phyloP scores from a whole-genome alignment of 2,329 filamentous ascomycete genomes.

The Orbilia blumenaviensis region DNA sequence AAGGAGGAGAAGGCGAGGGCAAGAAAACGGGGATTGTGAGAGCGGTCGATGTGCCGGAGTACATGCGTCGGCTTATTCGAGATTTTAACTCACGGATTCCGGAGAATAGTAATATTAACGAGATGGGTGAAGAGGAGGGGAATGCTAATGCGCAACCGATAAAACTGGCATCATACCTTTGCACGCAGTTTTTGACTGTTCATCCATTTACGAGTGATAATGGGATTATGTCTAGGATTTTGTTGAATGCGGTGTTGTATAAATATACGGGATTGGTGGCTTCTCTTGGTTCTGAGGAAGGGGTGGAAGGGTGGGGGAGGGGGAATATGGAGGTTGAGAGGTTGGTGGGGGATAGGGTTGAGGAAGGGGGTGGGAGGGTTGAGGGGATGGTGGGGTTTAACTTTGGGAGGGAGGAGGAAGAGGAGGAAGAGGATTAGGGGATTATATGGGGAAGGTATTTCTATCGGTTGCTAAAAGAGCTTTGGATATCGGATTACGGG shows the following conservation, averaged over 20 bases:
- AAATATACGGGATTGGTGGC: conserved; percentile 29
- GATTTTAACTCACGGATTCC: conserved; percentile 40
- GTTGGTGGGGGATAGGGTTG: not conserved
- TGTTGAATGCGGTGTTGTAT: conserved; percentile 27
- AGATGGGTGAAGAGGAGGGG: too few species aligned
- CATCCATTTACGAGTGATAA: conserved; percentile 32
- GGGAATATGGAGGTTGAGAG: conserved; percentile 48
- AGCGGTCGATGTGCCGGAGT: not conserved
- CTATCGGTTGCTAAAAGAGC: too few species aligned
- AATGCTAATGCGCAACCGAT: not conserved
- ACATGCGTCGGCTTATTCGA: not conserved
- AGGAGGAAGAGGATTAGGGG: too few species aligned
- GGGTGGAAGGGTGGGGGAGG: not conserved
- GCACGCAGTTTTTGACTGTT: conserved; percentile 21
- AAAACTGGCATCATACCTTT: conserved; percentile 17
- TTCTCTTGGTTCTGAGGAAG: conserved; percentile 25
- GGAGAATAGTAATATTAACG: too few species aligned
- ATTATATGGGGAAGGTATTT: too few species aligned
- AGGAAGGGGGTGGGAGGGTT: conserved; percentile 16
- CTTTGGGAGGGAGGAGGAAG: too few species aligned
- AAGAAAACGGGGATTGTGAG: conserved; percentile 27
- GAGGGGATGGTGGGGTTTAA: too few species aligned
- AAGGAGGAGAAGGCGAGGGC: not conserved
- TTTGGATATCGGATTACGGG: too few species aligned
- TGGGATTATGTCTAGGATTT: conserved; percentile 29